Evolutionary conservation across 2,329 filamentous ascomycete genomes (phyloP).

Genomic region (Beauveria scarabaeidicola): DNA sequence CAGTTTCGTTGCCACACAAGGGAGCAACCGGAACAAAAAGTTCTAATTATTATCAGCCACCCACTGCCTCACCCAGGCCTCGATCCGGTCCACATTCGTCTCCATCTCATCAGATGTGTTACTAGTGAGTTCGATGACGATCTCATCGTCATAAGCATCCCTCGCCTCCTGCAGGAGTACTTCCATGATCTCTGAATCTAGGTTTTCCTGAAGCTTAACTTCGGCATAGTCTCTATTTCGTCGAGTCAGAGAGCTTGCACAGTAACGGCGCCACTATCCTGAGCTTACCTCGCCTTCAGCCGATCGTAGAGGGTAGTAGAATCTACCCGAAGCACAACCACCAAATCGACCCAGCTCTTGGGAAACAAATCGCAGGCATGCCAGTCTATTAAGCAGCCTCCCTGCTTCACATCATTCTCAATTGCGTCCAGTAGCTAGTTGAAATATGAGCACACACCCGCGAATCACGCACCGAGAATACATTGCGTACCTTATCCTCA

Average conservation of each 20-base stretch:
- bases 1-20: not conserved
- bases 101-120: slow-evolving; percentile 80
- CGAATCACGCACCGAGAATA: not conserved
- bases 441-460: not conserved
- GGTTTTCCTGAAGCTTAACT: slow-evolving; percentile 86
- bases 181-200: slow-evolving; percentile 97
- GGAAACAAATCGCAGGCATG: slow-evolving; percentile 96
- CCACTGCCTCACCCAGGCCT: slow-evolving; percentile 77
- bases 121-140: slow-evolving; percentile 82
- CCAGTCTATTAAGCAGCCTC: slow-evolving; percentile 92
- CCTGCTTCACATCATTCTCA: slow-evolving; percentile 68
- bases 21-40: too few species aligned
- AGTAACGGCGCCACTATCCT: not conserved
- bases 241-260: not conserved
- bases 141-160: slow-evolving; percentile 76
- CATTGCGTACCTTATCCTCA: slow-evolving; percentile 70
- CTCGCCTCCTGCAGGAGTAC: slow-evolving; percentile 83
- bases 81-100: slow-evolving; percentile 74
- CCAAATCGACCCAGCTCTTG: slow-evolving; percentile 86
- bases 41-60: slow-evolving; percentile 47
- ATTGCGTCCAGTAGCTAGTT: slow-evolving; percentile 74
- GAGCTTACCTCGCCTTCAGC: slow-evolving; percentile 56
- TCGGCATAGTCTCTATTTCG: slow-evolving; percentile 66
- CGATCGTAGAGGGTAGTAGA: slow-evolving; percentile 78
- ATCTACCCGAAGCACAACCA: slow-evolving; percentile 80